Evolutionary conservation across 225 moss, liverwort and hornwort species (phyloP).

Genomic region (Asterella californica): DNA sequence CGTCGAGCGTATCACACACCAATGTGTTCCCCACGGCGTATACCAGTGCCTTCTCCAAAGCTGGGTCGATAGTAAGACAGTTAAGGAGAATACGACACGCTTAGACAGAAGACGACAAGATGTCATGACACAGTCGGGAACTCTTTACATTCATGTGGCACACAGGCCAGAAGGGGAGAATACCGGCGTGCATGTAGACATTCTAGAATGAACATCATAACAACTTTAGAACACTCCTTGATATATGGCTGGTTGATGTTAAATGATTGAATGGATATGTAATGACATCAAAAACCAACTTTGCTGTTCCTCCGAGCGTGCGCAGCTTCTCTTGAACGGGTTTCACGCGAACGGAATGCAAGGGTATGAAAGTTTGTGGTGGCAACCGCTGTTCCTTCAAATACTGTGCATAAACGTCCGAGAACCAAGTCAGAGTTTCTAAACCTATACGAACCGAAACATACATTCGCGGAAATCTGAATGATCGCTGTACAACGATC

Average conservation of each 20-base stretch:
- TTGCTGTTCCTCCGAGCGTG: constrained; percentile 86
- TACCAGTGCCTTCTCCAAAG: constrained; percentile 77
- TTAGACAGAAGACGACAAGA: neutral
- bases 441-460: neutral
- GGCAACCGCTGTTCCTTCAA: constrained; percentile 95
- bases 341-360: constrained; percentile 86
- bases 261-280: constrained; percentile 63
- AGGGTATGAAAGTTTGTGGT: constrained; percentile 89
- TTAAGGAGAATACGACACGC: constrained; percentile 40
- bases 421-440: neutral
- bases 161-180: neutral
- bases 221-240: too few relatives aligned
- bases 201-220: neutral
- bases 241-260: neutral
- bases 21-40: constrained; percentile 86
- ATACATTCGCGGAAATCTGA: neutral
- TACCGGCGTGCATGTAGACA: neutral
- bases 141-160: neutral
- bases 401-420: constrained; percentile 49
- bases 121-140: neutral
- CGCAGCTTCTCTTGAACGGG: constrained; percentile 86
- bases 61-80: constrained; percentile 66
- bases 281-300: constrained; percentile 91
- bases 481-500: neutral
- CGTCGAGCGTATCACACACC: constrained; percentile 78